Evolutionary conservation across 306 rosid genomes (phyloP), one percentile per base, ranked within the genome.

Genomic region (Glycine latifolia): DNA sequence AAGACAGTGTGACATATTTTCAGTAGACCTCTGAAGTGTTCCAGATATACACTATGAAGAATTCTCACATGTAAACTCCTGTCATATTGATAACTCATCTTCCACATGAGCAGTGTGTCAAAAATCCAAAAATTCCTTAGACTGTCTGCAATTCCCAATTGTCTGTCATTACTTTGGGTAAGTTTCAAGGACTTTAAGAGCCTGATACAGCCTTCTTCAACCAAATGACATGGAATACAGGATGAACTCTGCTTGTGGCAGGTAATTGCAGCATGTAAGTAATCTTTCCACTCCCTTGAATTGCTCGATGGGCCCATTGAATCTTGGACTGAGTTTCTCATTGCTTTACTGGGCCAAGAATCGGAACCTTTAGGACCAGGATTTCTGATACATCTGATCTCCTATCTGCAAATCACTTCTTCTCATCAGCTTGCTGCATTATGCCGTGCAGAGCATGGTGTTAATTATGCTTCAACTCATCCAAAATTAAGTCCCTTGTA

Each of bases 401-500:
- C 39, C 39, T 31, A 11, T 53, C 11, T 56, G 68, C 67, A 16
- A 58, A 39, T 53, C 31, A 16, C 7, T 7, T 35, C 8, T 9
- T n/a, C 50, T 41, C 31, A 56, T 16, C 20, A 26, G 7, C 12
- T 8, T 16, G 13, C 43, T 41, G 43, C 33, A 44, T 66, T 49
- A 48, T 76, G 16, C 48, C 15, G 5, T 76, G 31, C 48, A 16
- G 44, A 46, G 10, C 26, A 33, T 61, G 48, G 81, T 77, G 8
- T 33, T 14, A n/a, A 63, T 48, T 77, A 31, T 65, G 44, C 39
- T 50, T 50, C 11, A 31, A n/a, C 10, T 73, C 39, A 39, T 61
- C 58, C 14, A 47, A 61, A 47, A 47, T 62, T 14, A 63, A 13
- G 80, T 33, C 35, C 53, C 80, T 62, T 61, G 39, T 69, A 62